Evolutionary conservation across 2,329 filamentous ascomycete species (phyloP).

Genomic region (Penicillium fuscoglaucum): DNA sequence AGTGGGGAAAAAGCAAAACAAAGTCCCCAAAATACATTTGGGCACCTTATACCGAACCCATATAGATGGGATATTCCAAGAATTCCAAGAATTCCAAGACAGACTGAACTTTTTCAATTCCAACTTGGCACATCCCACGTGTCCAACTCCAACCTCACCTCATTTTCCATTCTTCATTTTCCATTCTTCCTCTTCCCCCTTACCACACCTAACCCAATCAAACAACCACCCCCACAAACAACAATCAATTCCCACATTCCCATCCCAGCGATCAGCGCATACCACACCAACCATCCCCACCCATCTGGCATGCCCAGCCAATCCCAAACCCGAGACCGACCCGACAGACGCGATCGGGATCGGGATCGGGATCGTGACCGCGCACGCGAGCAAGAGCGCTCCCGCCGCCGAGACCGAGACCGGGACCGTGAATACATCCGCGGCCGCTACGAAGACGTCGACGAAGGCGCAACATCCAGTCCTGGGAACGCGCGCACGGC

Average conservation of each 20-base stretch:
- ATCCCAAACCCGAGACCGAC: slow-evolving; percentile 28
- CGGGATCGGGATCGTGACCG: slow-evolving; percentile 21
- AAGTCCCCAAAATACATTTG: not conserved
- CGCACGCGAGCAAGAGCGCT: slow-evolving; percentile 18
- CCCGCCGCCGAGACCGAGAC: slow-evolving; percentile 13
- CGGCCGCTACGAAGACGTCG: slow-evolving; percentile 18
- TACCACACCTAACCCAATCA: not conserved
- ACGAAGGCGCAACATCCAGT: slow-evolving; percentile 20
- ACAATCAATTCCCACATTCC: slow-evolving; percentile 5
- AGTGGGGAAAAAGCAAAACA: slow-evolving; percentile 28
- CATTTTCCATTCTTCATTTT: not conserved
- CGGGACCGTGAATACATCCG: slow-evolving; percentile 23
- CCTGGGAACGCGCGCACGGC: slow-evolving; percentile 14
- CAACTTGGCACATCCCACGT: not conserved
- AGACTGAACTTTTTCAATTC: not conserved
- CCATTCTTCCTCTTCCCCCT: not conserved
- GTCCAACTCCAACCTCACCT: not conserved
- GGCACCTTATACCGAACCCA: not conserved
- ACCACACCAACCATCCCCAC: not conserved
- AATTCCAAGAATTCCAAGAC: not conserved
- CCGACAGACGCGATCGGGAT: slow-evolving; percentile 37
- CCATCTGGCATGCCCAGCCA: slow-evolving; percentile 1
- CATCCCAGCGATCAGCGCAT: not conserved
- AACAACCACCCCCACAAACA: not conserved
- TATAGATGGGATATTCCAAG: not conserved